phyloP scores from a whole-genome alignment of 2,329 filamentous ascomycete genomes.

The Madurella mycetomatis region DNA sequence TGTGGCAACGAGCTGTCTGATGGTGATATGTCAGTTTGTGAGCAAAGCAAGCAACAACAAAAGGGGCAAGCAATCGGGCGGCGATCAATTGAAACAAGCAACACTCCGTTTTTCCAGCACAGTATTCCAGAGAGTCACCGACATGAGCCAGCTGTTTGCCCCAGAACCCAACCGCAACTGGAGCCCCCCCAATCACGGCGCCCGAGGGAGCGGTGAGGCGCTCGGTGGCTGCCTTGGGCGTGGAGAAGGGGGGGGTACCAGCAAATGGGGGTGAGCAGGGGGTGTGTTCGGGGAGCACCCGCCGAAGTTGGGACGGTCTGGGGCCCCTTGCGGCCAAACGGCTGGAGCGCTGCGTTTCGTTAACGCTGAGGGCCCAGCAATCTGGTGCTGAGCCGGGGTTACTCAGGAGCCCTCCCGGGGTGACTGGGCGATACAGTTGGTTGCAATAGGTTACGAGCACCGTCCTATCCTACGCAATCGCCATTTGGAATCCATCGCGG shows the following conservation, averaged over 20 bases:
- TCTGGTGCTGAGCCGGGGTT: too few species aligned
- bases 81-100: conserved; percentile 8
- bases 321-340: background rate
- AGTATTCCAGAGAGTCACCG: background rate
- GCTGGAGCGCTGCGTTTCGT: too few species aligned
- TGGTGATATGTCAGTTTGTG: conserved; percentile 13
- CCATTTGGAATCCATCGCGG: conserved; percentile 1
- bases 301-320: conserved; percentile 10
- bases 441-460: conserved; percentile 6
- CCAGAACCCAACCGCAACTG: background rate
- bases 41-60: conserved; percentile 1
- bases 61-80: background rate
- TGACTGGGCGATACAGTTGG: background rate
- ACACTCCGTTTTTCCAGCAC: background rate
- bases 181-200: background rate
- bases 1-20: conserved; percentile 1
- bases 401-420: too few species aligned
- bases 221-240: conserved; percentile 3
- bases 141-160: too few species aligned
- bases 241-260: background rate
- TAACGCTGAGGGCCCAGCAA: too few species aligned
- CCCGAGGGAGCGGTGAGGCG: too few species aligned
- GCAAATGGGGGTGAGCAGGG: background rate
- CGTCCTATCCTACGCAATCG: conserved; percentile 5
- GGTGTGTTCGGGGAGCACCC: conserved; percentile 1